These are phyloP conservation scores for Barnettozyma siamensis DNA, from an alignment of 805 yeast genomes.

Conservation along the genomic window DNA sequence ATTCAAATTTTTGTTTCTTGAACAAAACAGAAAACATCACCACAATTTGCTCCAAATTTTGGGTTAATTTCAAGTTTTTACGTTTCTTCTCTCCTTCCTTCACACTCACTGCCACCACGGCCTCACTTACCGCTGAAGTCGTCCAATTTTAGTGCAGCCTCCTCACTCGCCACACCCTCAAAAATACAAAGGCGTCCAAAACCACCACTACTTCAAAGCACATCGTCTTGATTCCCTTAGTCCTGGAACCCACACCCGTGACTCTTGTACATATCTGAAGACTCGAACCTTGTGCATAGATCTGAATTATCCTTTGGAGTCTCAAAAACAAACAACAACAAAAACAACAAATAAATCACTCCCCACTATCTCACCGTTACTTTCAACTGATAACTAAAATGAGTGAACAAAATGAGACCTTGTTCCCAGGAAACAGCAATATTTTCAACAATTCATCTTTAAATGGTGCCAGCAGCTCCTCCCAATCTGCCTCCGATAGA, in stretches of 20 bases:
- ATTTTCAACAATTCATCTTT: constrained; percentile 1
- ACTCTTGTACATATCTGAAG: constrained; percentile 11
- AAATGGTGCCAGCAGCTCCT: constrained; percentile 8
- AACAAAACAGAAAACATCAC: not conserved
- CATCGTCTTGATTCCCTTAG: not conserved
- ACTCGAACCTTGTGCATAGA: constrained; percentile 5
- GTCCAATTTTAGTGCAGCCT: no score
- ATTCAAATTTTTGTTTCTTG: no score
- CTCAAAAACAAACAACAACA: no score
- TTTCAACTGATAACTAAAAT: not conserved
- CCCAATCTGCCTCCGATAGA: constrained; percentile 10
- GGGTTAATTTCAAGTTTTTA: no score
- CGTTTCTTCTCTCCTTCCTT: no score
- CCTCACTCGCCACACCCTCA: no score
- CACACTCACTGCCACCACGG: no score
- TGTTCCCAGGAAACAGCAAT: not conserved
- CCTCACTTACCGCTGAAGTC: no score
- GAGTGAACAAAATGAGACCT: not conserved
- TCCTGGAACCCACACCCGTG: not conserved
- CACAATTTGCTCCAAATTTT: no score
- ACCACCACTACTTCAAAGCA: no score
- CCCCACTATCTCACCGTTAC: not conserved
- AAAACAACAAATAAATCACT: not conserved
- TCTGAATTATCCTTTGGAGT: no score
- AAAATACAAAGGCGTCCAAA: no score